Conservation (phyloP, 495 filamentous ascomycete genomes). For the Aspergillus campestris region DNA sequence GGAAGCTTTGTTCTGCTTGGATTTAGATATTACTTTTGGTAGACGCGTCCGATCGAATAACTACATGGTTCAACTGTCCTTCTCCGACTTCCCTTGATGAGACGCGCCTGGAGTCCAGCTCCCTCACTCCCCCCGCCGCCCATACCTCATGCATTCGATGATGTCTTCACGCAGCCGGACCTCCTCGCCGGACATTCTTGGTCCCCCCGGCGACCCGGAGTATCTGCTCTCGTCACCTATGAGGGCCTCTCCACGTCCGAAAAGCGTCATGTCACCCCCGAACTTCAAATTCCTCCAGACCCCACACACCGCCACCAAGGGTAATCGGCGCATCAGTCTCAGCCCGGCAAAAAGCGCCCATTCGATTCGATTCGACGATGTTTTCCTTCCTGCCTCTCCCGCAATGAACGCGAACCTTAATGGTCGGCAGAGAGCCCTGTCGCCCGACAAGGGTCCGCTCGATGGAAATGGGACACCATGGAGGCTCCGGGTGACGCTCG, state of each 20-base stretch:
- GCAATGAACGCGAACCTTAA: conserved; percentile 21
- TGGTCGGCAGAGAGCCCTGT: conserved; percentile 24
- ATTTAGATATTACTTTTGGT: too few species aligned
- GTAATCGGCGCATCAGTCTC: conserved; percentile 30
- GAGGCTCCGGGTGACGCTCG: conserved; percentile 50
- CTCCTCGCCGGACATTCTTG: conserved; percentile 41
- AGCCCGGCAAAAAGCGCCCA: conserved; percentile 33
- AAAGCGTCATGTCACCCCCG: conserved; percentile 37
- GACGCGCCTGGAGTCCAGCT: not conserved
- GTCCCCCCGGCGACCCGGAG: conserved; percentile 36
- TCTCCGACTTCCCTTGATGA: not conserved
- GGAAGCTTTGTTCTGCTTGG: too few species aligned
- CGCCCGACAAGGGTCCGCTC: conserved; percentile 27
- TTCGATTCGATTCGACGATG: conserved; percentile 38
- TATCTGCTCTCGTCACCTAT: conserved; percentile 40
- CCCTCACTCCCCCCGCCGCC: conserved; percentile 6
- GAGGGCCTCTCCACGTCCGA: conserved; percentile 33
- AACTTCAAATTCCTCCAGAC: conserved; percentile 24
- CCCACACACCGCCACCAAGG: conserved; percentile 13
- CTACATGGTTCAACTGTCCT: too few species aligned
- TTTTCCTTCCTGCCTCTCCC: conserved; percentile 35
- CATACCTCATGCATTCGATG: conserved; percentile 7
- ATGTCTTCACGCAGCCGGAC: conserved; percentile 30
- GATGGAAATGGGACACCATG: conserved; percentile 43
- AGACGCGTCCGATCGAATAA: too few species aligned